Conservation (phyloP, 1,284 basidiomycete species). For the Chondrostereum purpureum region DNA sequence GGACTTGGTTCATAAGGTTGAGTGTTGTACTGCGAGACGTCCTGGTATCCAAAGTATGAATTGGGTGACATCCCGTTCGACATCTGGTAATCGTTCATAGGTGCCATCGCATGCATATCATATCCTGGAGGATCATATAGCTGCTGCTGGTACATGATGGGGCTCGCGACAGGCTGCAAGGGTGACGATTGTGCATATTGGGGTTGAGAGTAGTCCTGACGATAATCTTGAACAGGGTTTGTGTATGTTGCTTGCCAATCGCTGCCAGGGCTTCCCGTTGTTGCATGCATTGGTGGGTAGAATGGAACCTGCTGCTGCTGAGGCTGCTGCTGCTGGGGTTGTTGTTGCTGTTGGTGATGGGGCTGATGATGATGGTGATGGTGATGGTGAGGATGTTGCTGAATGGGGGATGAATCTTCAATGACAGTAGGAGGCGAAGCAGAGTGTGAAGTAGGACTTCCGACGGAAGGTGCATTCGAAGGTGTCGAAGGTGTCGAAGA, state of each 20-base stretch:
- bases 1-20: neutral
- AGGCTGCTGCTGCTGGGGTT: neutral
- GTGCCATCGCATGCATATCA: neutral
- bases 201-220: neutral
- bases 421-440: conserved; percentile 18
- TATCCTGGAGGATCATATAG: neutral
- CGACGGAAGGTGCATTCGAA: conserved; percentile 25
- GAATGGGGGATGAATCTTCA: conserved; percentile 14
- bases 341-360: neutral
- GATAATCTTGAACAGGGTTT: neutral
- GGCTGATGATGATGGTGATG: conserved; percentile 4
- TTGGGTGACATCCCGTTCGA: neutral
- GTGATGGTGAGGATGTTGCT: conserved; percentile 2
- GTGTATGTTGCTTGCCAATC: conserved; percentile 3
- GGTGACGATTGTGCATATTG: neutral
- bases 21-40: neutral
- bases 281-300: neutral
- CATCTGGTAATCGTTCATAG: no score
- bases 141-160: neutral
- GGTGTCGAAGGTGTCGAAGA: conserved; percentile 41
- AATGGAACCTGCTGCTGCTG: neutral
- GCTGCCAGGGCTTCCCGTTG: neutral
- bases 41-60: neutral
- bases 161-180: neutral
- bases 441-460: conserved; percentile 15